phyloP scores from a whole-genome alignment of 106 monocot species.

The Apostasia shenzhenica region DNA sequence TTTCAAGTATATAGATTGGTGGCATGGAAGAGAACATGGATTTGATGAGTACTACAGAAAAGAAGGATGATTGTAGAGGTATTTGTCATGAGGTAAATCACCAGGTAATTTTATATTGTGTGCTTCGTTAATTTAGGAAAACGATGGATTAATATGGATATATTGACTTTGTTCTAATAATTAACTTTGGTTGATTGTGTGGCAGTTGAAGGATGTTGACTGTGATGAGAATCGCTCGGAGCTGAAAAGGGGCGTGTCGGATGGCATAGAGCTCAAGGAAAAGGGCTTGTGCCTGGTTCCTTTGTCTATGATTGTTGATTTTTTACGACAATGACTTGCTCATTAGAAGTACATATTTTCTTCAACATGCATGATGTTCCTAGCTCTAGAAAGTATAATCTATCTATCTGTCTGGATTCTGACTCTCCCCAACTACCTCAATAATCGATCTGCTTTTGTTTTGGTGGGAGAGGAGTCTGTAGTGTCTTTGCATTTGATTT shows the following conservation, averaged over 20 bases:
- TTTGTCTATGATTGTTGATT: constrained; percentile 47
- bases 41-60: neutral
- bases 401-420: neutral
- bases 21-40: constrained; percentile 12
- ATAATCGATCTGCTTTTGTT: neutral
- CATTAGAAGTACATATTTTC: neutral
- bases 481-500: no score
- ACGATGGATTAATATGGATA: neutral
- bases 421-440: neutral
- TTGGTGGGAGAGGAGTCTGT: neutral
- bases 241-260: neutral
- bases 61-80: constrained; percentile 18
- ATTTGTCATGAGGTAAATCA: constrained; percentile 2
- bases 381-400: neutral
- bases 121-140: neutral
- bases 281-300: constrained; percentile 60
- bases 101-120: neutral
- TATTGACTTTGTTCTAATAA: neutral
- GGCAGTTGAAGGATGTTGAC: constrained; percentile 6
- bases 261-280: constrained; percentile 37
- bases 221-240: constrained; percentile 2
- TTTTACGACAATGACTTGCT: constrained; percentile 51
- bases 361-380: no score
- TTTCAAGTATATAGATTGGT: constrained; percentile 6
- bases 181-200: neutral